Evolutionary conservation across 352 stramenopile genomes (phyloP).

Genomic region (Pythium aquatile): DNA sequence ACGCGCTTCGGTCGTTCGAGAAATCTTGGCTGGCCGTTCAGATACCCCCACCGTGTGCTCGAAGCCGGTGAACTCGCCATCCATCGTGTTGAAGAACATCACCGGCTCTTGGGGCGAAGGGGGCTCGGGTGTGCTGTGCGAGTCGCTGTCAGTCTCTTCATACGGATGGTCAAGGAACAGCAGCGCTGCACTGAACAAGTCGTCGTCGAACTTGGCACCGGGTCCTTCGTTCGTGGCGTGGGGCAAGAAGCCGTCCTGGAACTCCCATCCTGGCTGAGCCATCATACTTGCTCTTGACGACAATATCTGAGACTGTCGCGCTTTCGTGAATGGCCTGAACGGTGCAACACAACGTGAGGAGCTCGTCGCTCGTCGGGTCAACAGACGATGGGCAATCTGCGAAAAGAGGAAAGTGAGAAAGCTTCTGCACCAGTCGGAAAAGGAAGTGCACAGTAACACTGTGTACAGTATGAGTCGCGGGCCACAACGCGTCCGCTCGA

Average conservation of each 20-base stretch:
- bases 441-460: background rate
- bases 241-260: background rate
- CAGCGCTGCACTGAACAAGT: conserved; percentile 16
- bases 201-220: conserved; percentile 5
- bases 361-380: background rate
- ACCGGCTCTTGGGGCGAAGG: background rate
- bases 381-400: background rate
- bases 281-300: background rate
- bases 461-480: background rate
- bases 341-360: background rate
- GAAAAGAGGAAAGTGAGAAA: background rate
- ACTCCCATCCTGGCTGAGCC: conserved; percentile 2
- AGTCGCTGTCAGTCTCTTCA: conserved; percentile 4
- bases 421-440: background rate
- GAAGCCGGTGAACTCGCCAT: background rate
- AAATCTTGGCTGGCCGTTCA: background rate
- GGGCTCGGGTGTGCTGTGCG: background rate
- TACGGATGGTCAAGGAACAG: conserved; percentile 12
- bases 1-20: background rate
- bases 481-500: background rate
- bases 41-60: background rate
- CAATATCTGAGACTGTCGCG: background rate
- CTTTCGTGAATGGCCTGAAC: background rate
- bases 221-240: background rate
- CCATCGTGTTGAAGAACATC: background rate